Base-by-base conservation (phyloP, 2,329 filamentous ascomycete species). In the Falciphora oryzae region DNA sequence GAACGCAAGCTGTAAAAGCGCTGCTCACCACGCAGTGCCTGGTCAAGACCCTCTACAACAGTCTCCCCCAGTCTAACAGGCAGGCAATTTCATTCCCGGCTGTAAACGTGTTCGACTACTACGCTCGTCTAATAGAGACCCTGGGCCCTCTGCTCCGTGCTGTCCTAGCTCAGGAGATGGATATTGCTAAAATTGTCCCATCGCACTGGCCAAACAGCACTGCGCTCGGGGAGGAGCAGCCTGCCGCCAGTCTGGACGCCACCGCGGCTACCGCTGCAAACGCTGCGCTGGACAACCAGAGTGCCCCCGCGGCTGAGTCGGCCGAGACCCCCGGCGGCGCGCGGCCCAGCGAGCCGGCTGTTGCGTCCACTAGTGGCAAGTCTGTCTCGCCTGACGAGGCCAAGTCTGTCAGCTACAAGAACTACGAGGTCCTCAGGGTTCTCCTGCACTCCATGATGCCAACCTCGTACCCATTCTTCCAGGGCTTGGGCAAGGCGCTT, bases 21-120 rank as follows among this genome's bases (percentile, higher is more conserved):
- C 79, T 99, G 63, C 84, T 94, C 57, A 88, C 89, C 63, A 82
- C 90, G 14, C 90, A 96, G 72, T 89, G 87, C 3, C 83, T 97
- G 11, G 86, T 93, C 56, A 89, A 88, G 69, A 87, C 92, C 28
- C 81, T 96, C 44, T 88, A 87, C 44, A 85, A 90, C 65, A 89
- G 90, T 66, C 97, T 91, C 73, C 86, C 88, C 62, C 88, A 85
- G 72, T 86, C 86, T 65, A 84, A 85, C 64, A 84, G 92, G 65
- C 85, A 88, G 31, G 79, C 79, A 13, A 84, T 86, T 35, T 84
- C 89, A 14, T 90, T 97, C 71, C 87, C 85, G 64, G 84, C 87
- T 31, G 84, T 96, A 69, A 96, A 96, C 72, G 83, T 96, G 28
- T 92, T 89, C 38, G 94, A 98, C 74, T 89, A 92, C 73, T 96